Percentiles rank a stretch among this genome's conserved stretches.
These are phyloP conservation scores for Porphyrellus cyaneotinctus DNA, from an alignment of 768 basidiomycete genomes.

Conservation along the genomic window DNA sequence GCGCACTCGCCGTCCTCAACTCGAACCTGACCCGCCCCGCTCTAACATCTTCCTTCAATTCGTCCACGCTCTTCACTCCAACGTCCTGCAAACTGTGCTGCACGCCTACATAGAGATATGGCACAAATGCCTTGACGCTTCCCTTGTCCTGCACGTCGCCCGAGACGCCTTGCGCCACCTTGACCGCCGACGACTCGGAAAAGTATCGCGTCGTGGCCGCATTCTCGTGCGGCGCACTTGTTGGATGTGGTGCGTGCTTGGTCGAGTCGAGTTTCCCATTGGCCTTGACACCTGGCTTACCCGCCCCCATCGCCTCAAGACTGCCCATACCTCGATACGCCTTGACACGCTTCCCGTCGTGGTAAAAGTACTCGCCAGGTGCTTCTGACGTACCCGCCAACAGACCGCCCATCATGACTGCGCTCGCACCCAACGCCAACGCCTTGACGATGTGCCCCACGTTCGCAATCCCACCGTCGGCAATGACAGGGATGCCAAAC, in stretches of 20 bases:
- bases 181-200: constrained; percentile 65
- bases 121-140: constrained; percentile 87
- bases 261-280: constrained; percentile 28
- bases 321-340: constrained; percentile 98
- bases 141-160: constrained; percentile 99
- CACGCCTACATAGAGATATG: constrained; percentile 74
- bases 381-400: constrained; percentile 96
- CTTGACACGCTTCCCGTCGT: constrained; percentile 98
- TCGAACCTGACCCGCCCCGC: constrained; percentile 80
- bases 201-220: constrained; percentile 86
- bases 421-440: constrained; percentile 86
- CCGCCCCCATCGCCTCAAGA: constrained; percentile 89
- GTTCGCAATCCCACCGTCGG: constrained; percentile 93
- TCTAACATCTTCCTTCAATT: constrained; percentile 62
- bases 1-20: constrained; percentile 89
- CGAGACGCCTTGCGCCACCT: constrained; percentile 95
- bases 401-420: constrained; percentile 98
- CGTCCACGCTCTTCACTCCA: constrained; percentile 65
- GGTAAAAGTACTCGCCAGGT: constrained; percentile 98
- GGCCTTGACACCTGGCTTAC: constrained; percentile 40
- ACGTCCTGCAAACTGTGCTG: constrained; percentile 96
- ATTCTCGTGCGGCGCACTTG: constrained; percentile 63
- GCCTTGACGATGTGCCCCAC: constrained; percentile 99
- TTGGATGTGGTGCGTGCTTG: constrained; percentile 49
- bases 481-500: constrained; percentile 95